phyloP scores from a whole-genome alignment of 2,329 filamentous ascomycete species.

The Ophiostoma sp. region DNA sequence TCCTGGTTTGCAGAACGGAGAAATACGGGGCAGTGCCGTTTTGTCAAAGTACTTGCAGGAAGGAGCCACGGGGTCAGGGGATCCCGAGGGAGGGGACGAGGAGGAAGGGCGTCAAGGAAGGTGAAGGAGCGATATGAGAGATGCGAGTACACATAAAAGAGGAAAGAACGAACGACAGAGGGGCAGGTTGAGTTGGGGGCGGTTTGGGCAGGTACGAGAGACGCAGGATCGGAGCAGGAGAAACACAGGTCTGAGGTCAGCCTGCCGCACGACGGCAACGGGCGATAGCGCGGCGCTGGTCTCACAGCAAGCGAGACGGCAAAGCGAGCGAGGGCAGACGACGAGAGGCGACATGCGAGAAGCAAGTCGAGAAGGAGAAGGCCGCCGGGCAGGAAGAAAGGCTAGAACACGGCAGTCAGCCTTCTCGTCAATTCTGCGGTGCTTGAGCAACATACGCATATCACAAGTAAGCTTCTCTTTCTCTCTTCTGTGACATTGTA shows the following conservation, averaged over 20 bases:
- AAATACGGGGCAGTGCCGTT: neutral
- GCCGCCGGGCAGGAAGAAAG: neutral
- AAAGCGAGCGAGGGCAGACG: neutral
- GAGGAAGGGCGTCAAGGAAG: neutral
- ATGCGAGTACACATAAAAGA: neutral
- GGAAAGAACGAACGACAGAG: neutral
- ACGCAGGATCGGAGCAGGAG: conserved; percentile 2
- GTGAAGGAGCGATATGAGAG: neutral
- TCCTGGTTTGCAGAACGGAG: neutral
- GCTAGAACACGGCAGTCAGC: neutral
- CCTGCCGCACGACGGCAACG: conserved; percentile 9
- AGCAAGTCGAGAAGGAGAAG: neutral
- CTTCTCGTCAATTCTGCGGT: neutral
- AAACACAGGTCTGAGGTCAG: conserved; percentile 20
- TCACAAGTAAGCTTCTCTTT: neutral
- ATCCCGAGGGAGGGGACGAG: neutral
- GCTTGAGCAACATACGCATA: neutral
- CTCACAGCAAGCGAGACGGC: conserved; percentile 6
- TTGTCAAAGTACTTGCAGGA: conserved; percentile 17
- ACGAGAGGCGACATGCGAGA: neutral
- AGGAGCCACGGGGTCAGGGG: neutral
- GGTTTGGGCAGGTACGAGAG: neutral
- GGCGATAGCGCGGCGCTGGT: conserved; percentile 1
- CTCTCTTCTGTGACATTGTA: neutral
- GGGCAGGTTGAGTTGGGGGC: neutral